phyloP scores from a whole-genome alignment of 208 protist genomes.

The Trypanosoma theileri region DNA sequence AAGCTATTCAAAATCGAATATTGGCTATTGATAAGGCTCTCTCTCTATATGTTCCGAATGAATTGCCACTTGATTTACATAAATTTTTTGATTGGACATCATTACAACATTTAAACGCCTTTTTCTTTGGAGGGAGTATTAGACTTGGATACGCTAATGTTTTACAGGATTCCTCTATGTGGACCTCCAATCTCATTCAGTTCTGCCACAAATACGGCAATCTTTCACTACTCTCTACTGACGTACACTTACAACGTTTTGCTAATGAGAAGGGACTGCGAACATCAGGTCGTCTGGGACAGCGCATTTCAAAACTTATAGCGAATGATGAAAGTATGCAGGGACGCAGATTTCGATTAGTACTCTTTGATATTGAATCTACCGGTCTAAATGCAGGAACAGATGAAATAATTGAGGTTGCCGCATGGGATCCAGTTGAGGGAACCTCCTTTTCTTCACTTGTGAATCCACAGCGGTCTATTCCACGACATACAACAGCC shows the following conservation, averaged over 20 bases:
- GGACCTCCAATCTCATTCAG: conserved; percentile 81
- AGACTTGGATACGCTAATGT: conserved; percentile 37
- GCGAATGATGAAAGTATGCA: conserved; percentile 11
- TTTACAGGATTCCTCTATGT: conserved; percentile 34
- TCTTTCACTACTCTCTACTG: conserved; percentile 44
- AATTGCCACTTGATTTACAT: conserved; percentile 71
- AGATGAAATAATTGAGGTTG: conserved; percentile 84
- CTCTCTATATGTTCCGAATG: conserved; percentile 50
- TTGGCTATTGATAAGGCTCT: conserved; percentile 60
- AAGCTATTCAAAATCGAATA: conserved; percentile 50
- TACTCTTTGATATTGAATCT: conserved; percentile 87
- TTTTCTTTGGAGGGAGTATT: conserved; percentile 80
- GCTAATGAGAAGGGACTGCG: conserved; percentile 47
- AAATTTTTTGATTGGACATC: conserved; percentile 80
- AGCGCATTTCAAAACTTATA: conserved; percentile 44
- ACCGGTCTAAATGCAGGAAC: conserved; percentile 80
- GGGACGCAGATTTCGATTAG: conserved; percentile 49
- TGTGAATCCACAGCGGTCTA: conserved; percentile 66
- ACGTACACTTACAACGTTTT: conserved; percentile 80
- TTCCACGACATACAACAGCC: conserved; percentile 55
- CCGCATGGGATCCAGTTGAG: conserved; percentile 81
- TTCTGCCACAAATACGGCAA: conserved; percentile 69
- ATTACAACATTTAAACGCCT: conserved; percentile 58
- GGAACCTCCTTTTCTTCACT: conserved; percentile 73
- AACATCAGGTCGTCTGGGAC: conserved; percentile 31